Base-by-base conservation (phyloP, 78 protist genomes). In the Isochrysis galbana region DNA sequence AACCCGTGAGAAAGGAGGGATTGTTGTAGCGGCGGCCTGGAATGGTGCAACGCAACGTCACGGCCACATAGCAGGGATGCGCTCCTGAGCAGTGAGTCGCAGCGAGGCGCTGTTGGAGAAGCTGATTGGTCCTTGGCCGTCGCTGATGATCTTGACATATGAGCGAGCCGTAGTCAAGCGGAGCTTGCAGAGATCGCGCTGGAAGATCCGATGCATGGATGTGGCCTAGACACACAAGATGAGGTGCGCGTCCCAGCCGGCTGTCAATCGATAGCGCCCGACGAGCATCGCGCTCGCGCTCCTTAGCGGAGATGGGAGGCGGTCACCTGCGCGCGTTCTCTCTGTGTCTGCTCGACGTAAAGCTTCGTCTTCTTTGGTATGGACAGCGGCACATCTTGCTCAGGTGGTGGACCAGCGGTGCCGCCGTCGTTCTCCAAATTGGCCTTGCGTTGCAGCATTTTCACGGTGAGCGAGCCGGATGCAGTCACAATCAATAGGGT, bases 261-360 rank as follows among this genome's bases (percentile, higher is more conserved):
- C 67, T n/a, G 19, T 54, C 67, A 54, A 10, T 19, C 67, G 67
- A 54, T 19, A 19, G 32, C 67, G 67, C 67, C 67, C 32, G 32
- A 69, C 38, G 77, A 69, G 77, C 38, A 5, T 69, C 39, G 77
- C 67, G 67, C 19, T 19, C 10, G 19, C 19, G 67, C 67, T 54
- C 67, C 19, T 54, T 54, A 54, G 32, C 32, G 67, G 67, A 10
- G 74, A 61, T 61, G 74, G 36, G 26, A 11, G 29, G 74, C 29
- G 5, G 74, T 7, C 36, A 61, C 87, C 82, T 80, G 86, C 44
- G 92, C 96, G 61, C 82, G 90, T 91, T 95, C 97, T 5, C 97
- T 83, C 84, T 96, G 94, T 41, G 95, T 94, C 93, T 95, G 96
- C 91, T 96, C 97, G 22, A 96, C 91, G 93, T 95, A 96, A 36